These are phyloP conservation scores for Borealophlyctis nickersoniae DNA, from an alignment of 192 early-diverging fungal genomes.

Conservation along the genomic window DNA sequence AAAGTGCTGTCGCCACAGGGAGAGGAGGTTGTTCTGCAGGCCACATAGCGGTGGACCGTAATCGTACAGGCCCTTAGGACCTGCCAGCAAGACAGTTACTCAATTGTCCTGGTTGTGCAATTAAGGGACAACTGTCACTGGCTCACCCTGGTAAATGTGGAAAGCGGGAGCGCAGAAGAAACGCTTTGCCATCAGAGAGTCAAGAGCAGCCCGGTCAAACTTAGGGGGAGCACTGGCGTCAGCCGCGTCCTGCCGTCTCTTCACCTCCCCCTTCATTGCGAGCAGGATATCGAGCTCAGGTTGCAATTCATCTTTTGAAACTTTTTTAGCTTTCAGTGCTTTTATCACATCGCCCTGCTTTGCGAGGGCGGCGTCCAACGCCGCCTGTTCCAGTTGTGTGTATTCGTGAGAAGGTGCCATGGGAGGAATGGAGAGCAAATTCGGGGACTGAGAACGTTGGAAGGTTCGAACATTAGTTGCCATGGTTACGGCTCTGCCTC, in stretches of 20 bases:
- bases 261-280: slow-evolving; percentile 40
- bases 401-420: neutral
- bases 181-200: slow-evolving; percentile 78
- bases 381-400: slow-evolving; percentile 17
- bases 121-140: neutral
- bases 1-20: slow-evolving; percentile 98
- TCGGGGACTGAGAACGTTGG: neutral
- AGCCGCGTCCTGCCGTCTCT: slow-evolving; percentile 21
- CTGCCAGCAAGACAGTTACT: slow-evolving; percentile 38
- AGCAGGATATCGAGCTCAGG: slow-evolving; percentile 38
- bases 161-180: slow-evolving; percentile 98
- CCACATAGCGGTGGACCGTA: slow-evolving; percentile 94
- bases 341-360: slow-evolving; percentile 48
- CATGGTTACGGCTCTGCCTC: neutral
- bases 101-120: too few species aligned
- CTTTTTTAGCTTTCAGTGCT: slow-evolving; percentile 40
- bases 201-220: slow-evolving; percentile 66
- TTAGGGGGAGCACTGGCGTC: slow-evolving; percentile 1
- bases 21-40: slow-evolving; percentile 90
- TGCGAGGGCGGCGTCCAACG: slow-evolving; percentile 29
- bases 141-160: slow-evolving; percentile 85
- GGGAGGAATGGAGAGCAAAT: neutral
- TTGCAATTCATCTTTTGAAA: slow-evolving; percentile 33
- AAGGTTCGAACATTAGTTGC: neutral
- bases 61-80: slow-evolving; percentile 96